These are phyloP conservation scores for Bolboschoenus planiculmis DNA, from an alignment of 176 grass and related monocot genomes.

Conservation along the genomic window DNA sequence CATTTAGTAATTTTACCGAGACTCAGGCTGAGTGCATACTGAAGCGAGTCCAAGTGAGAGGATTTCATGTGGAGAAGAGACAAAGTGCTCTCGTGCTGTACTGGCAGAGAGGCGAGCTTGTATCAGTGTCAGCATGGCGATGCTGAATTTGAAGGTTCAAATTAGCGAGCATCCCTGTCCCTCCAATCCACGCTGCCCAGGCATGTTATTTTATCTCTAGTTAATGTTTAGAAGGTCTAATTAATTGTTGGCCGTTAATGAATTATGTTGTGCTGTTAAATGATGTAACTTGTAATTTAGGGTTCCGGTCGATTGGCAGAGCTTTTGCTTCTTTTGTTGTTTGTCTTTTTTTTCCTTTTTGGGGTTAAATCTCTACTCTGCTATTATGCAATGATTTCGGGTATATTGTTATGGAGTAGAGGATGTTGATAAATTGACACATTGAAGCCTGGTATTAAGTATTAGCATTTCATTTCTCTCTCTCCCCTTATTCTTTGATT, in stretches of 20 bases:
- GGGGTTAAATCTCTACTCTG: not conserved
- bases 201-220: conserved; percentile 6
- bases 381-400: not conserved
- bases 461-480: not conserved
- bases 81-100: conserved; percentile 43
- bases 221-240: conserved; percentile 4
- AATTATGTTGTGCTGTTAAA: conserved; percentile 1
- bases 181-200: not conserved
- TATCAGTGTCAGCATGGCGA: conserved; percentile 63
- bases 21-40: conserved; percentile 74
- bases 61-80: conserved; percentile 76
- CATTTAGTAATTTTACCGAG: conserved; percentile 48
- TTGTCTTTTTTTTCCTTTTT: not conserved
- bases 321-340: not conserved
- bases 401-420: not conserved
- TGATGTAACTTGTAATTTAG: conserved; percentile 12
- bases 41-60: conserved; percentile 67
- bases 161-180: not conserved
- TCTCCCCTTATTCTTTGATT: not conserved
- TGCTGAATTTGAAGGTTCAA: conserved; percentile 31
- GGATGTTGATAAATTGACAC: conserved; percentile 13
- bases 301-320: not conserved
- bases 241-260: not conserved
- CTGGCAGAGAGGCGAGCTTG: conserved; percentile 66
- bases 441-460: not conserved